Evolutionary conservation across 495 filamentous ascomycete species (phyloP), one percentile per base, ranked within the genome.

Genomic region (Penicillium coffeae): DNA sequence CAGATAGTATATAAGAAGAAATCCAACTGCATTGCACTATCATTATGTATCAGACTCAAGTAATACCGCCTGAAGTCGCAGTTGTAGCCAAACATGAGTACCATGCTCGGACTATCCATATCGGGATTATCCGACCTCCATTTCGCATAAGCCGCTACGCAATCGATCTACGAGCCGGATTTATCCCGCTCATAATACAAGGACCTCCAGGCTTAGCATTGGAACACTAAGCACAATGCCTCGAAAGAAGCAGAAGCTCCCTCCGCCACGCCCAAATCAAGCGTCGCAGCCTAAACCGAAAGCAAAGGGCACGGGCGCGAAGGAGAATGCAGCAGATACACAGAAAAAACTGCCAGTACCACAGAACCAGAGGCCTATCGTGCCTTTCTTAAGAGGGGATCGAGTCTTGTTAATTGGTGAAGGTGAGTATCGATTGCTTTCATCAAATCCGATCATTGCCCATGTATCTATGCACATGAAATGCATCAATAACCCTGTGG

Each of bases 391-490:
- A 16, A 75, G 77, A 18, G 64, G 71, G 42, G 82, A 93, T 62
- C 71, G 78, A 46, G 87, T 96, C 49, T 79, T 98, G 20, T 77
- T 96, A 2, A 66, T 98, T 55, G 93, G 92, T 41, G 92, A 98
- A 72, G 92, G 87, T 73, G 34, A 65, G 68, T 56, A 41, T 38
- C 43, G 36, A 52, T 48, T 47, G 16, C 45, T 25, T 44, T 34
- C 27, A 30, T 10, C n/a, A n/a, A n/a, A n/a, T n/a, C n/a, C n/a
- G n/a, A n/a, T n/a, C n/a, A n/a, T n/a, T n/a, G n/a, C n/a, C n/a
- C n/a, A n/a, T n/a, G n/a, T n/a, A n/a, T n/a, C n/a, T n/a, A n/a
- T n/a, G n/a, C n/a, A n/a, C n/a, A n/a, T n/a, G n/a, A n/a, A n/a
- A n/a, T n/a, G n/a, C n/a, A n/a, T n/a, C n/a, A n/a, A n/a, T n/a